These are phyloP conservation scores for Priceomyces fermenticarens DNA, from an alignment of 805 yeast species.

Conservation along the genomic window DNA sequence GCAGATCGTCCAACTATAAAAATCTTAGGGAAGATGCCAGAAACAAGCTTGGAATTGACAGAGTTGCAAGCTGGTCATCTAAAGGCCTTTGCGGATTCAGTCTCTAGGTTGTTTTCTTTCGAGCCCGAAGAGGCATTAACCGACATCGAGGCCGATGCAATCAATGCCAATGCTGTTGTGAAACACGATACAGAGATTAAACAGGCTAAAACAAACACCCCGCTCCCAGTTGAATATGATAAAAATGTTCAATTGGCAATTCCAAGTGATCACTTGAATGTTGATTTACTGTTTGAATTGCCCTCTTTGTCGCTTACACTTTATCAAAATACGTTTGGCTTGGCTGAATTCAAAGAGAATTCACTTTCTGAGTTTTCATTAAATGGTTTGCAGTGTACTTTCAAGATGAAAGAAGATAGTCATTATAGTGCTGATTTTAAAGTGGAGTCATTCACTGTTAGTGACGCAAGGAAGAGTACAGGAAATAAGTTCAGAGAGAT, in stretches of 20 bases:
- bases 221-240: neutral
- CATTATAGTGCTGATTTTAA: constrained; percentile 58
- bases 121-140: constrained; percentile 40
- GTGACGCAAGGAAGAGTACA: constrained; percentile 62
- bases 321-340: constrained; percentile 48
- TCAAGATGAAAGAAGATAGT: constrained; percentile 52
- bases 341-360: constrained; percentile 31
- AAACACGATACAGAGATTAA: constrained; percentile 14
- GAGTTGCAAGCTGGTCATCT: constrained; percentile 68
- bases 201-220: neutral
- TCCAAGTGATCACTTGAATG: constrained; percentile 28
- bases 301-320: constrained; percentile 63
- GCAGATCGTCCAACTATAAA: constrained; percentile 45
- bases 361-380: constrained; percentile 43
- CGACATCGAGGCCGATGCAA: constrained; percentile 60
- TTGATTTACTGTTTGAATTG: constrained; percentile 54
- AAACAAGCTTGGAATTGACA: constrained; percentile 62
- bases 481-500: constrained; percentile 76
- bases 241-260: constrained; percentile 3
- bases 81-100: constrained; percentile 49
- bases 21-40: constrained; percentile 58
- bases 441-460: constrained; percentile 70
- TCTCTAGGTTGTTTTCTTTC: constrained; percentile 52
- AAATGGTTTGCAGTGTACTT: constrained; percentile 51
- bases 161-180: constrained; percentile 54